Evolutionary conservation across 2,329 filamentous ascomycete species (phyloP), one percentile per base, ranked within the genome.

Genomic region (Colletotrichum nymphaeae): DNA sequence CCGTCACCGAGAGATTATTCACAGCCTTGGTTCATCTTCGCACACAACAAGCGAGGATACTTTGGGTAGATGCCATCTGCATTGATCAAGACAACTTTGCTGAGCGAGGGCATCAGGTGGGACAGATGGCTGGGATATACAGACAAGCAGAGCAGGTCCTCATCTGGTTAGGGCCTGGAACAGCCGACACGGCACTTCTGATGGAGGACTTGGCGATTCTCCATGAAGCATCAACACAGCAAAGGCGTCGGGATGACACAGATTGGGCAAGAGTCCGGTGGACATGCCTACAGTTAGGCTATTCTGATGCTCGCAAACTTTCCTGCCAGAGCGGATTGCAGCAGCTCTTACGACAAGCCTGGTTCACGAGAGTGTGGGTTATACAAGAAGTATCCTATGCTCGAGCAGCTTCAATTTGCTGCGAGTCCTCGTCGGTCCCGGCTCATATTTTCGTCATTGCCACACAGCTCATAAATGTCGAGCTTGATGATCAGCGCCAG

Each of bases 1-100:
- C 1, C 0, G 14, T 72, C 42, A 74, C 72, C 0, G 24, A 9
- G 5, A 72, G 26, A 16, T 16, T 74, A 1, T 24, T 67, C 5
- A 0, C 8, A 9, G 63, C 72, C 1, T 30, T 72, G 1, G 0
- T 16, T 0, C 22, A 58, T 7, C 42, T 74, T 5, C 68, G 68
- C 5, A 12, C 12, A 4, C 0, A 12, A 1, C 11, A 32, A 1
- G 68, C 63, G 3, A 30, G 52, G 0, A 14, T 72, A 1, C 77
- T 83, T 6, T 68, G 75, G 69, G 63, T 76, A 2, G 69, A 78
- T 8, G 69, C 63, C 0, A 26, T 75, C 0, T 76, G 72, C 28
- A 76, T 76, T 19, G 65, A 75, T 3, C 69, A 75, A 2, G 9
- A 4, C 1, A 64, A 75, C 9, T 5, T 6, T 9, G n/a, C 26